Conservation (phyloP, 345 rosid species). For the Luvunga scandens region DNA sequence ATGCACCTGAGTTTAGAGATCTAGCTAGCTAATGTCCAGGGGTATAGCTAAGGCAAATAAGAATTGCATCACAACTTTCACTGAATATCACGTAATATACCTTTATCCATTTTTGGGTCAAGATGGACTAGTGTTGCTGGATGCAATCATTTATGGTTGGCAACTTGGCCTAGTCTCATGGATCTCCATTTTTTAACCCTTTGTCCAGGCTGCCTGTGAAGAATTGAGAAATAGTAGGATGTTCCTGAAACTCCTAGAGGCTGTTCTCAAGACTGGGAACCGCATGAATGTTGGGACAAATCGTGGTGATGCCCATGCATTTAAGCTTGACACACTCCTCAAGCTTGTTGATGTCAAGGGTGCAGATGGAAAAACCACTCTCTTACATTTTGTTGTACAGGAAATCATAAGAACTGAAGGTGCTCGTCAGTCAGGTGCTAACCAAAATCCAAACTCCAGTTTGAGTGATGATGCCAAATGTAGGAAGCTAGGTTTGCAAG, state of each 20-base stretch:
- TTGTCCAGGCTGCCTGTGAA: conserved; percentile 83
- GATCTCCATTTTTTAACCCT: neutral
- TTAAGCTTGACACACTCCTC: conserved; percentile 96
- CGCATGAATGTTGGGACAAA: conserved; percentile 98
- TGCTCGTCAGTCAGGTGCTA: conserved; percentile 61
- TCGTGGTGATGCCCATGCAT: conserved; percentile 97
- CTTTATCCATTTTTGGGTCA: neutral
- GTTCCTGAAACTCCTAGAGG: conserved; percentile 93
- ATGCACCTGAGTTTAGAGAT: neutral
- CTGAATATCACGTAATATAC: neutral
- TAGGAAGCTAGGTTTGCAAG: conserved; percentile 86
- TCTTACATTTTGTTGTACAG: conserved; percentile 93
- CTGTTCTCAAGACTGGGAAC: conserved; percentile 97
- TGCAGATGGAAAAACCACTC: conserved; percentile 94
- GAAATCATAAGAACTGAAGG: conserved; percentile 95
- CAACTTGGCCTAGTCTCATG: neutral
- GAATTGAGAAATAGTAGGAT: conserved; percentile 84
- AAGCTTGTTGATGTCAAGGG: conserved; percentile 96
- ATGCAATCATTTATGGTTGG: neutral
- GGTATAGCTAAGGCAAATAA: neutral
- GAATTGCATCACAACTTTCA: neutral
- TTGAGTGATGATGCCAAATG: conserved; percentile 68
- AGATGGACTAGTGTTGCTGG: neutral
- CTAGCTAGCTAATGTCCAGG: neutral
- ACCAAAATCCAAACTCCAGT: conserved; percentile 31